Base-by-base conservation (phyloP, 208 protist genomes). In the Acanthamoeba sp. region DNA sequence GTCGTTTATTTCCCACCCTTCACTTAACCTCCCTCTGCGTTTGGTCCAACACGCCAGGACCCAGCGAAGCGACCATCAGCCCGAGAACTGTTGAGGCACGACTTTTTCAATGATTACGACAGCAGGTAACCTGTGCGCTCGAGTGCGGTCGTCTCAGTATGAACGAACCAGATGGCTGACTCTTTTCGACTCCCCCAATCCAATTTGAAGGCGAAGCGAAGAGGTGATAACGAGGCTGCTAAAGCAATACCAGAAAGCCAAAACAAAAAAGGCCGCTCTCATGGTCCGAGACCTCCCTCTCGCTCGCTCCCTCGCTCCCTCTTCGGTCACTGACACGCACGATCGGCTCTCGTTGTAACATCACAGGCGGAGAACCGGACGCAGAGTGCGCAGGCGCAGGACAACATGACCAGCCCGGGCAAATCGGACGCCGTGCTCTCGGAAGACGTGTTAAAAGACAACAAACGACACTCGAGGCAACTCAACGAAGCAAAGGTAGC, bases 151-250 rank as follows among this genome's bases (percentile, higher is more conserved):
- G n/a, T n/a, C n/a, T n/a, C n/a, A n/a, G n/a, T 18, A 18, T 57
- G 29, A 9, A 20, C 76, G 12, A 85, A 32, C 76, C 6, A 57
- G 34, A 6, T 76, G 6, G 9, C 6, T 76, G n/a, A 40, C 34
- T 76, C 34, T 14, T 76, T 32, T 76, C 34, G 20, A 27, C 66
- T 20, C 12, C 66, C 6, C 14, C 34, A 76, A 40, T 14, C 9
- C 66, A 12, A 27, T 6, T 20, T 76, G 27, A 6, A 71, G 69
- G 42, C 73, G 32, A 27, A 84, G 73, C 73, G 50, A 91, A 71
- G 84, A 91, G 59, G 84, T 91, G 22, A 73, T 91, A 5, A 69
- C 52, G 38, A 71, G 32, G 50, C 84, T 91, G 14, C 36, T 91
- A 22, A n/a, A 62, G 27, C 36, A 59, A 42, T 91, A 91, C 40